Percentiles rank a stretch among this genome's conserved stretches.
Evolutionary conservation across 108 stramenopile genomes (phyloP).

Genomic region (Nitzschia palea): DNA sequence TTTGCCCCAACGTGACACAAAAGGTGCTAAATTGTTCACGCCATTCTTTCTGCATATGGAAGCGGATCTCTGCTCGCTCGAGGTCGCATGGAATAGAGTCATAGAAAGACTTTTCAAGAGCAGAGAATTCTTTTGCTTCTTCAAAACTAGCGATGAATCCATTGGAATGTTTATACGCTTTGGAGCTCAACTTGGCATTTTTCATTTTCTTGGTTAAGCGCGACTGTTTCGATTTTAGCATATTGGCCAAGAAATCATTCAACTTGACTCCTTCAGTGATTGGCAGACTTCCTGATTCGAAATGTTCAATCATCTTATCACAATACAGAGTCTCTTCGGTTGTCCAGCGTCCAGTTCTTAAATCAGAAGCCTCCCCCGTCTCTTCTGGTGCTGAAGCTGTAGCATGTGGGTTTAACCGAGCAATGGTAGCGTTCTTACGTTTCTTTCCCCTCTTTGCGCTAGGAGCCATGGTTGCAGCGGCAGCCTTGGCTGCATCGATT

Average conservation of each 20-base stretch:
- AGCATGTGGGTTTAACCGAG: conserved; percentile 47
- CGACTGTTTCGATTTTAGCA: conserved; percentile 88
- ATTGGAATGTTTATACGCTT: conserved; percentile 37
- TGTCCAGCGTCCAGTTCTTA: conserved; percentile 84
- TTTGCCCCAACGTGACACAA: conserved; percentile 59
- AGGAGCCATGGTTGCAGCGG: conserved; percentile 41
- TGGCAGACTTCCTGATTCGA: conserved; percentile 69
- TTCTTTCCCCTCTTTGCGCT: conserved; percentile 53
- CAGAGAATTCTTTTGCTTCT: conserved; percentile 59
- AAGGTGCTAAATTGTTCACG: conserved; percentile 71
- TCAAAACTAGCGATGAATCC: conserved; percentile 43
- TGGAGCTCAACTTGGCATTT: conserved; percentile 79
- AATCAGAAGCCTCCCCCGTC: conserved; percentile 29
- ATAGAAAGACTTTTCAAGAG: conserved; percentile 66
- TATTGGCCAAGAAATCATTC: conserved; percentile 81
- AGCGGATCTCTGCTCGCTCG: conserved; percentile 78
- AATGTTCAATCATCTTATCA: conserved; percentile 71
- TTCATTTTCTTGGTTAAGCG: conserved; percentile 93
- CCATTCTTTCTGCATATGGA: conserved; percentile 90
- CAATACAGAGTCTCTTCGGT: conserved; percentile 73
- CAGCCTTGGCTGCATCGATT: conserved; percentile 49
- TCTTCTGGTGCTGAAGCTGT: conserved; percentile 19
- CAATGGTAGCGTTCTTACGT: conserved; percentile 57
- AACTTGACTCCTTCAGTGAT: conserved; percentile 74
- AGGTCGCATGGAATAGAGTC: conserved; percentile 54